Base-by-base conservation (phyloP, 1,284 basidiomycete genomes). In the Pterula multifida region DNA sequence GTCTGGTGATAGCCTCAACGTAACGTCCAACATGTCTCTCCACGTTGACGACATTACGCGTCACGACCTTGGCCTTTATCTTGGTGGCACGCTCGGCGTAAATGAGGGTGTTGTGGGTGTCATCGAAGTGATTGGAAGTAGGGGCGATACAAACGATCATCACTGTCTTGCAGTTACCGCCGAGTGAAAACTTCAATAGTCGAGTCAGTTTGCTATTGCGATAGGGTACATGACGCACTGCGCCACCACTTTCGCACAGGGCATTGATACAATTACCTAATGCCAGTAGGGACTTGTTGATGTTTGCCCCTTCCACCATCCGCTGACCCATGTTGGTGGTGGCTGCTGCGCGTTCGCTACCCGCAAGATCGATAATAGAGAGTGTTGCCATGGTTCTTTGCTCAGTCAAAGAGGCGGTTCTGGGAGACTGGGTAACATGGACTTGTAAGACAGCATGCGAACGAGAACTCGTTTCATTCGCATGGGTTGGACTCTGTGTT, bases 61-160 rank as follows among this genome's bases (percentile, higher is more conserved):
- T 92, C 50, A 90, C 77, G 50, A 90, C 85, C 63, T 90, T 94
- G 39, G 92, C 97, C 72, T 93, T 93, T 69, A 98, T 96, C 68
- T 93, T 90, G 54, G 95, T 95, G 19, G 94, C 93, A 46, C 91
- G 84, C 61, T 98, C 92, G 13, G 94, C 94, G 65, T 96, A 98
- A 51, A 94, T 73, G 45, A 98, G 82, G 0, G 94, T 96, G 63
- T 98, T 98, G 63, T 95, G 90, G 24, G 94, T 97, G 64, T 98
- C 94, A 62, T 97, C 94, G 61, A 96, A 95, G 66, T 98, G 92
- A 26, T 79, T 78, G 36, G 91, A 94, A 15, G 91, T 91, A 1
- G 94, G 94, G 1, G 92, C 92, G 49, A 98, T 75, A 64, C 94
- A 97, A 52, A 97, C 94, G 55, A 97, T 91, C 91, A 95, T 94